Evolutionary conservation across 345 rosid species (phyloP), one percentile per base, ranked within the genome.

Genomic region (Eucalyptus decipiens): DNA sequence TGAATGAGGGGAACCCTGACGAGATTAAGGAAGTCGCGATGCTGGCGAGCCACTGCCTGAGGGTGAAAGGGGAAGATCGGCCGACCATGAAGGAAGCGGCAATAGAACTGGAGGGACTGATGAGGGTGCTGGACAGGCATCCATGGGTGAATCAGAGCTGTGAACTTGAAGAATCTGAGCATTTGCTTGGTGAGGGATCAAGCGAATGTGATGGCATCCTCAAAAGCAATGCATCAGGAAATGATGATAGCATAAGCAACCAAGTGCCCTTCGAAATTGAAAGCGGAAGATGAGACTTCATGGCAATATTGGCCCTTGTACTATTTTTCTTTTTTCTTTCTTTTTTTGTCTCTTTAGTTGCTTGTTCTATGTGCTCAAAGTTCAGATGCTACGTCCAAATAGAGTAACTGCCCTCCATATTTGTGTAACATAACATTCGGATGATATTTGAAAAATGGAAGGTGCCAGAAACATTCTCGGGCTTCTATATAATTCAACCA

Each of bases 11-110:
- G 24, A 60, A 62, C n/a, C 50, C 11, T 6, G 89, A 90, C 1
- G 92, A 91, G 83, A 3, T 91, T 4, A 92, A 50, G 86, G 89
- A 86, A 86, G 90, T 92, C 24, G 88, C 90, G 6, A 48, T 15
- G 8, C 86, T 93, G 9, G 90, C 90, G 23, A 91, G 30, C 62
- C 48, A 72, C 10, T 93, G 94, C 86, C 17, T 92, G 88, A 80
- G 88, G 47, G 50, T 90, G 60, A 92, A 85, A 86, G 92, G 94
- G 23, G 91, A 91, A 83, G 91, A 92, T 85, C 80, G 91, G 43
- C 34, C 5, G 9, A 62, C 88, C n/a, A 92, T 92, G 94, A 92
- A 91, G 72, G 89, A 90, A 28, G 92, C 62, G 8, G 80, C 88
- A 3, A 83, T 87, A 32, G 92, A 92, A 65, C 37, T 90, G 37